Conservation (phyloP, 1,284 basidiomycete species). For the Ganoderma meredithae region DNA sequence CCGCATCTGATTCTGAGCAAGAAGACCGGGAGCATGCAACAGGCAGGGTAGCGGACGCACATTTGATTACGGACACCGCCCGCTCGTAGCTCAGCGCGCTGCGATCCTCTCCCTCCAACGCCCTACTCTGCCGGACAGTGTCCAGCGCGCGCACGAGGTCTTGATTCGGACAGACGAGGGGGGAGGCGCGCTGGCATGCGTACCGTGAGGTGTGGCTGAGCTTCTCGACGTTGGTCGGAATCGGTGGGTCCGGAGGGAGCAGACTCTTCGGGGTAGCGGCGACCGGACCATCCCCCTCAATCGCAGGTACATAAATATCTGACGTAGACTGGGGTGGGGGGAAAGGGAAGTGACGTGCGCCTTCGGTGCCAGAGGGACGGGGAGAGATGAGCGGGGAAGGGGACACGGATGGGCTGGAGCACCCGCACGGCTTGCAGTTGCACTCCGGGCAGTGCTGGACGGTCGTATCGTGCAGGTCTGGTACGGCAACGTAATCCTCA, state of each 20-base stretch:
- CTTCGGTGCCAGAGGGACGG: neutral
- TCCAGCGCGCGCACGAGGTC: constrained; percentile 60
- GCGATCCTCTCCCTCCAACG: constrained; percentile 67
- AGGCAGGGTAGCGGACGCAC: constrained; percentile 42
- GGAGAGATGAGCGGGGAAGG: constrained; percentile 14
- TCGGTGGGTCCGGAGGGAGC: constrained; percentile 38
- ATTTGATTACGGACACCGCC: constrained; percentile 75
- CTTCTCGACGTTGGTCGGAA: constrained; percentile 35
- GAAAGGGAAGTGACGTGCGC: neutral
- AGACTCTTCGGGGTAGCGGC: constrained; percentile 34
- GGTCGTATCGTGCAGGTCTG: constrained; percentile 56
- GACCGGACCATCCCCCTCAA: neutral
- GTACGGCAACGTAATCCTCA: constrained; percentile 60
- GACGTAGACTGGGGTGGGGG: constrained; percentile 11
- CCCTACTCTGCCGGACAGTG: constrained; percentile 63
- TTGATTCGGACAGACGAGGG: constrained; percentile 73
- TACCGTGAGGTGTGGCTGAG: constrained; percentile 53
- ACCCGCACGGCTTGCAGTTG: constrained; percentile 37
- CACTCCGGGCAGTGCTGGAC: constrained; percentile 51
- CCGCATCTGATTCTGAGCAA: neutral
- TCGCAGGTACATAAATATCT: neutral
- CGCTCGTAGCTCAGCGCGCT: constrained; percentile 74
- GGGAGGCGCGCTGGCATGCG: constrained; percentile 67
- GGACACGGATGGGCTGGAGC: constrained; percentile 32
- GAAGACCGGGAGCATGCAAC: neutral